A percentile compares a stretch with the other conserved stretches of the same genome.
phyloP scores from a whole-genome alignment of 257 asterid genomes.

The Orobanche coerulescens region DNA sequence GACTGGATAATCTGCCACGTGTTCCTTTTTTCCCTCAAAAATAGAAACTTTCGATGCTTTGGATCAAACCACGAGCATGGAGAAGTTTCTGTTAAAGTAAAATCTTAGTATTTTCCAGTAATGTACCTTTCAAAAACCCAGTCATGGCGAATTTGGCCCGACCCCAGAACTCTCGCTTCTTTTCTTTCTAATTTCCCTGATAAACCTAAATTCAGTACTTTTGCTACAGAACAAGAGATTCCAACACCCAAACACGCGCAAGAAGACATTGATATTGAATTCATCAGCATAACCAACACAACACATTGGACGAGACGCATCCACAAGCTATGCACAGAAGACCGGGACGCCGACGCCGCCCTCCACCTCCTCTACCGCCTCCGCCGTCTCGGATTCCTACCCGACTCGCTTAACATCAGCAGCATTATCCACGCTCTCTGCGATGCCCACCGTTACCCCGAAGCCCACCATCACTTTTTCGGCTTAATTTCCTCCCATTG shows the following conservation, averaged over 20 bases:
- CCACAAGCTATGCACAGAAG: constrained; percentile 57
- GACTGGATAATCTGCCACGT: constrained; percentile 36
- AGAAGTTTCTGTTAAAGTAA: no score
- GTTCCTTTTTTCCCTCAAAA: not conserved
- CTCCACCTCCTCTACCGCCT: constrained; percentile 49
- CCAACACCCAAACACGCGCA: not conserved
- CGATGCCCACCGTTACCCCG: constrained; percentile 43
- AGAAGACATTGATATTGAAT: constrained; percentile 2
- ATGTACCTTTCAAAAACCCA: constrained; percentile 16
- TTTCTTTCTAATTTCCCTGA: constrained; percentile 21
- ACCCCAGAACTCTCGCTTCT: constrained; percentile 17
- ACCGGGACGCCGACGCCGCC: constrained; percentile 45
- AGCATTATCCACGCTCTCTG: constrained; percentile 74
- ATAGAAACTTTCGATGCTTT: no score
- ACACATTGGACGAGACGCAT: constrained; percentile 54
- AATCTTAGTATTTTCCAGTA: not conserved
- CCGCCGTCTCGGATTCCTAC: constrained; percentile 45
- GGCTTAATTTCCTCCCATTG: constrained; percentile 29
- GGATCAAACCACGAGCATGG: no score
- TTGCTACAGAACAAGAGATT: not conserved
- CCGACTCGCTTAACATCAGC: constrained; percentile 56
- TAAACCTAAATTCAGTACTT: constrained; percentile 14
- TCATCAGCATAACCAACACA: constrained; percentile 27
- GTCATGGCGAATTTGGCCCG: constrained; percentile 27
- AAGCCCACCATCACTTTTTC: constrained; percentile 58